Evolutionary conservation across 2,329 filamentous ascomycete genomes (phyloP), one percentile per base, ranked within the genome.

Genomic region (Aspergillus ochraceoroseus): DNA sequence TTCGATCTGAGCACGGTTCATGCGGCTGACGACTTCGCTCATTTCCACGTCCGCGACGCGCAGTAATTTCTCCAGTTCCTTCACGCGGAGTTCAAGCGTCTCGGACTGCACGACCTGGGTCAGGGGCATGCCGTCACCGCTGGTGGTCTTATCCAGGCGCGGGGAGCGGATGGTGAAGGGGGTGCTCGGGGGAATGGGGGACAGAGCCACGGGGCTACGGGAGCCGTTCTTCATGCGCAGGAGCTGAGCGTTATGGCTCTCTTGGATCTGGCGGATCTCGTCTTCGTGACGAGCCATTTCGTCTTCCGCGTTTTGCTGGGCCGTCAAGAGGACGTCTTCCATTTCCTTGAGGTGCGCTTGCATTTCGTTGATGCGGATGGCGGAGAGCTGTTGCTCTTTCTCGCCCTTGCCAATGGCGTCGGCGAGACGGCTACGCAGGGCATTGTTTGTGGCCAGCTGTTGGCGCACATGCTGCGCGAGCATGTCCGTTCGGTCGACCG

Each of bases 221-320:
- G 64, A 52, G 20, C 68, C 65, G 41, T 62, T 62, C 61, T 82
- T 82, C 56, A 87, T 77, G 9, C 90, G 83, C 51, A 82, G 80
- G 20, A 96, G 76, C 56, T 92, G 85, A 12, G 74, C 72, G 58
- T 78, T 87, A 57, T 92, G 82, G 44, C 79, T 84, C 41, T 94
- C 87, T 51, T 83, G 82, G 39, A 96, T 70, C 14, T 76, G 71
- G 12, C 77, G 71, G 25, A 95, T 76, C 64, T 95, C 88, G 25
- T 92, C 87, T 62, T 96, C 92, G 58, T 95, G 88, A 33, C 80
- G 82, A 29, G 78, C 70, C 42, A 96, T 79, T 26, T 82, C 82
- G 33, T 90, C 88, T 61, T 98, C 92, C 0, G 87, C 90, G 13
- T 84, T 78, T 41, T 87, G 82, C 63, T 96, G 90, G 1, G 90